Evolutionary conservation across 352 stramenopile species (phyloP), one percentile per base, ranked within the genome.

Genomic region (Pseudoperonospora humuli): DNA sequence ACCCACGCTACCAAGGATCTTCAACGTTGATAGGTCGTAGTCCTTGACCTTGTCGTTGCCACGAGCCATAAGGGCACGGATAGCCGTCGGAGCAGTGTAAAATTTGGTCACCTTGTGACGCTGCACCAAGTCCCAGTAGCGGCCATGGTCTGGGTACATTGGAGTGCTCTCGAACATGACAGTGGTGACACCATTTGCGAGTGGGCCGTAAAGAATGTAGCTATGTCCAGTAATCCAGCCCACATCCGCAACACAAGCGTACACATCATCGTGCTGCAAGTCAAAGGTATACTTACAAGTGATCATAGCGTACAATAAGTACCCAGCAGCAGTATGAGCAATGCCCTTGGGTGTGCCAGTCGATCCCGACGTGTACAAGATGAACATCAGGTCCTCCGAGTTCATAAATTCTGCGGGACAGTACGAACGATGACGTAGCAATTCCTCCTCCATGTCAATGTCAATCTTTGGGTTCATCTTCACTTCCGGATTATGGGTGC

Each of bases 161-260:
- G 96, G 96, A 6, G 95, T 98, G 19, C 69, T 93, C 67, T 99
- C 96, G 60, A 99, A 99, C 84, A 99, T 96, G 45, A 99, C 76
- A 2, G 95, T 98, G 3, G 95, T 98, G n/a, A 77, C 76, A 29
- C 96, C 96, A 56, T 98, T 98, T 32, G 90, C 67, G 4, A 99
- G 66, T 3, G 96, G 94, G 7, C 95, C 96, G 65, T 99, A 98
- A 5, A 99, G 76, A 51, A 98, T 97, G 64, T 95, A 96, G 40
- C 78, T 95, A 72, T 99, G 95, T 23, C 95, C 95, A 9, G 95
- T 98, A 58, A 98, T 98, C 95, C 95, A 98, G 10, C 95, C 95
- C 13, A 81, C 84, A 61, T 98, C 95, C 1, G 95, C 93, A 3
- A 98, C 89, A 61, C 93, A 98, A 1, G 86, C 87, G 58, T 95